Evolutionary conservation across 2,329 filamentous ascomycete species (phyloP).

Genomic region (Aspergillus ochraceus): DNA sequence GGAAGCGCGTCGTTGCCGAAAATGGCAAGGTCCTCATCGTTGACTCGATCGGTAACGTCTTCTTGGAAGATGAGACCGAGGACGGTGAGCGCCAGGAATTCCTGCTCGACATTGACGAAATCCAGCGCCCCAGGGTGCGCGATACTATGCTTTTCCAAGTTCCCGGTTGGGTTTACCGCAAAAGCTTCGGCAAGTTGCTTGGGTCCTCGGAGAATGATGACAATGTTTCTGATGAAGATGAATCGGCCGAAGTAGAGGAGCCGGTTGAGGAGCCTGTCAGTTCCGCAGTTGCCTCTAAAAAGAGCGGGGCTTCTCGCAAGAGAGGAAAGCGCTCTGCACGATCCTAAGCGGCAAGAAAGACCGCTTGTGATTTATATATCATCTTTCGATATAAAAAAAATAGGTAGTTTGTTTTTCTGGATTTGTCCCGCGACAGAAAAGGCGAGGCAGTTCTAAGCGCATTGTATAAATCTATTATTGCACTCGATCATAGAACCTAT

Average conservation of each 20-base stretch:
- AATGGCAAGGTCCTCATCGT: conserved; percentile 96
- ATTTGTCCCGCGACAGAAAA: neutral
- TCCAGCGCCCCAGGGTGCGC: conserved; percentile 71
- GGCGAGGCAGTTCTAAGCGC: neutral
- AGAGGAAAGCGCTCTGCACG: conserved; percentile 32
- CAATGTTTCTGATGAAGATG: conserved; percentile 15
- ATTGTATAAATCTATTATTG: neutral
- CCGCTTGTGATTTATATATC: neutral
- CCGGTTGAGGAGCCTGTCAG: conserved; percentile 23
- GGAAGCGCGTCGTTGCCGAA: conserved; percentile 86
- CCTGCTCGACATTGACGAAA: conserved; percentile 84
- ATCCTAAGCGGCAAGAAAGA: conserved; percentile 18
- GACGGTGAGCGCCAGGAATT: conserved; percentile 82
- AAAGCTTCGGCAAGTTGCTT: conserved; percentile 34
- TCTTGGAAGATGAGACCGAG: conserved; percentile 86
- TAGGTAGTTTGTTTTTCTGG: neutral
- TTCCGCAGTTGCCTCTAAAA: conserved; percentile 25
- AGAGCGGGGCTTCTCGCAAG: conserved; percentile 19
- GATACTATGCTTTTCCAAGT: conserved; percentile 82
- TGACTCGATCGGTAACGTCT: conserved; percentile 88
- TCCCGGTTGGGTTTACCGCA: conserved; percentile 70
- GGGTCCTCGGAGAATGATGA: conserved; percentile 16
- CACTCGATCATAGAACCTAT: neutral
- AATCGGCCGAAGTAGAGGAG: conserved; percentile 24
- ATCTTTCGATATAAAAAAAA: neutral